Evolutionary conservation across 2,329 filamentous ascomycete species (phyloP).

Genomic region (Xylaria sp.): DNA sequence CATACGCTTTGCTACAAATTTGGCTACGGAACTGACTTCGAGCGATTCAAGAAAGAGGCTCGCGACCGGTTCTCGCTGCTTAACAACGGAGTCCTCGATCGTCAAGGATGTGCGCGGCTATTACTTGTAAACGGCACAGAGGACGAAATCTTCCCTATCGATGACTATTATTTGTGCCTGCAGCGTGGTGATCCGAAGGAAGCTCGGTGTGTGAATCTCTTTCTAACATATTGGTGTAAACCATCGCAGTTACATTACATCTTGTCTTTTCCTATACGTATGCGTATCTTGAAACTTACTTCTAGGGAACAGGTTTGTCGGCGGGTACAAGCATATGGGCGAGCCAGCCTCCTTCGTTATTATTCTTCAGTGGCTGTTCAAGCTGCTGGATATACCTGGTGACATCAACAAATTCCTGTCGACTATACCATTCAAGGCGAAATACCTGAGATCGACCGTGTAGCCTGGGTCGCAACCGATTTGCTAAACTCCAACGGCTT

Average conservation of each 20-base stretch:
- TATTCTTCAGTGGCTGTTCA: slow-evolving; percentile 49
- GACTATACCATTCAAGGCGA: slow-evolving; percentile 44
- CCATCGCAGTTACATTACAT: background rate
- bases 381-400: slow-evolving; percentile 46
- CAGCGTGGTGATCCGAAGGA: slow-evolving; percentile 64
- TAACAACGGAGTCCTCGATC: slow-evolving; percentile 64
- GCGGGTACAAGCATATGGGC: slow-evolving; percentile 51
- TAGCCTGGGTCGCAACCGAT: background rate
- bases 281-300: slow-evolving; percentile 1
- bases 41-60: slow-evolving; percentile 48
- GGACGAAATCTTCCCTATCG: slow-evolving; percentile 71
- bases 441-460: slow-evolving; percentile 24
- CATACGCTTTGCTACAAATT: slow-evolving; percentile 47
- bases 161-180: slow-evolving; percentile 66
- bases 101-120: slow-evolving; percentile 56
- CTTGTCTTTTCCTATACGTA: background rate
- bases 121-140: slow-evolving; percentile 67
- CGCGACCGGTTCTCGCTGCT: slow-evolving; percentile 62
- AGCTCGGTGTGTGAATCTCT: slow-evolving; percentile 47
- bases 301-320: slow-evolving; percentile 42
- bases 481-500: no score
- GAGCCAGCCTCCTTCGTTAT: slow-evolving; percentile 49
- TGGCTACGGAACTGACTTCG: slow-evolving; percentile 44
- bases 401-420: slow-evolving; percentile 42
- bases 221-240: background rate